These are phyloP conservation scores for Chrysoporthe deuterocubensis DNA, from an alignment of 2,329 filamentous ascomycete species.

Conservation along the genomic window DNA sequence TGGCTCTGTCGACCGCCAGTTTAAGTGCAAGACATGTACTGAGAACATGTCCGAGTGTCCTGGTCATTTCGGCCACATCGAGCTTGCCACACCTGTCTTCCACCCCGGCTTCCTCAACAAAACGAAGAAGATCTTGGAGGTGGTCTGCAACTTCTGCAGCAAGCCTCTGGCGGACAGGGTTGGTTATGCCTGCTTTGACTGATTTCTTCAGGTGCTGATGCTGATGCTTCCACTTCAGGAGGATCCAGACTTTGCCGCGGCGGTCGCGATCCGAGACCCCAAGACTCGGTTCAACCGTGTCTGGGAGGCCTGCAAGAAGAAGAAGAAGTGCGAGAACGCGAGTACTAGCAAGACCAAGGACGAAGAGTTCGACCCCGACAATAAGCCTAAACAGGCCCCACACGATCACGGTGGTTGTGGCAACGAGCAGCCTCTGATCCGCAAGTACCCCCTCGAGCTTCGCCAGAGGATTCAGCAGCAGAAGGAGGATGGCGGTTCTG, in stretches of 20 bases:
- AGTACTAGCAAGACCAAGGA: conserved; percentile 69
- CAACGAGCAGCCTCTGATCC: conserved; percentile 85
- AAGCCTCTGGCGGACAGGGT: conserved; percentile 98
- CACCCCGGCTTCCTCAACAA: conserved; percentile 97
- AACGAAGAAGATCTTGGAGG: conserved; percentile 98
- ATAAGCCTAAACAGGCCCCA: conserved; percentile 57
- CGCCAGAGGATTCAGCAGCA: conserved; percentile 45
- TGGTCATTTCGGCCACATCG: conserved; percentile 98
- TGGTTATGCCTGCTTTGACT: conserved; percentile 65
- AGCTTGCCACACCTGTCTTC: conserved; percentile 94
- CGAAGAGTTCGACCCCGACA: conserved; percentile 65
- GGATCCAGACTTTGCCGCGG: conserved; percentile 81
- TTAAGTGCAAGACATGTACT: conserved; percentile 94
- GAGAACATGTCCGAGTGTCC: conserved; percentile 96
- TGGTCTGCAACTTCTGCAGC: conserved; percentile 98
- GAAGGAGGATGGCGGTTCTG: conserved; percentile 66
- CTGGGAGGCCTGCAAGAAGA: conserved; percentile 90
- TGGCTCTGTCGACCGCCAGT: conserved; percentile 93
- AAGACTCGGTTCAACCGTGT: conserved; percentile 94
- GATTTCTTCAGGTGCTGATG: conserved; percentile 45
- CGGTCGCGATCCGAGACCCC: conserved; percentile 83
- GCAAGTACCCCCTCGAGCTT: conserved; percentile 83
- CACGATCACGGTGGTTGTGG: conserved; percentile 88
- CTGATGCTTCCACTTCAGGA: conserved; percentile 67
- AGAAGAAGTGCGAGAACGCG: conserved; percentile 82